Conservation (phyloP, 2,329 filamentous ascomycete species). For the Fonsecaea erecta region DNA sequence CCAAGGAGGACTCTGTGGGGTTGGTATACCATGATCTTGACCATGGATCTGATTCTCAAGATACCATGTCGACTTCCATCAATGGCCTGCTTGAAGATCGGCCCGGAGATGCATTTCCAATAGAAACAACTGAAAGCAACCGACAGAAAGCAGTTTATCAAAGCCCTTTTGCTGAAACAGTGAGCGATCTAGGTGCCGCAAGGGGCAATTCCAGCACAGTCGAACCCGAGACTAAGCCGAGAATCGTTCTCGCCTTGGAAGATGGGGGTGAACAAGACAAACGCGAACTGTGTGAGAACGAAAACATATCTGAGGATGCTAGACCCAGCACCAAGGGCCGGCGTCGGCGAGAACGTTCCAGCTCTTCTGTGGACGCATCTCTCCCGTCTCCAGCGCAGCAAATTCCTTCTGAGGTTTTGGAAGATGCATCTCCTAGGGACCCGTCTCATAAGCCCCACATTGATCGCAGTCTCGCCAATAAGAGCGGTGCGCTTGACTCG, state of each 20-base stretch:
- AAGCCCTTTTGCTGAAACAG: slow-evolving; percentile 57
- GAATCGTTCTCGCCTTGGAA: not conserved
- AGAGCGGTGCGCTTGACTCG: slow-evolving; percentile 1
- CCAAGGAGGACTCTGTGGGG: not conserved
- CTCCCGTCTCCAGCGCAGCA: not conserved
- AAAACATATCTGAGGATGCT: not conserved
- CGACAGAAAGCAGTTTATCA: slow-evolving; percentile 53
- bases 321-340: slow-evolving; percentile 29
- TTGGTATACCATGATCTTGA: not conserved
- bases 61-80: not conserved
- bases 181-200: slow-evolving; percentile 48
- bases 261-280: not conserved
- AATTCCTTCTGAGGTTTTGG: not conserved
- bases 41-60: not conserved
- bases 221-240: not conserved
- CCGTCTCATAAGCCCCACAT: slow-evolving; percentile 15
- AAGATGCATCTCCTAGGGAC: not conserved
- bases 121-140: not conserved
- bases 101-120: not conserved
- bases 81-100: slow-evolving; percentile 6
- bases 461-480: slow-evolving; percentile 23
- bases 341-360: slow-evolving; percentile 31
- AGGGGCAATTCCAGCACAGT: not conserved
- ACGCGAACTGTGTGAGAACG: not conserved
- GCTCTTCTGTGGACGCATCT: slow-evolving; percentile 12